Evolutionary conservation across 805 yeast genomes (phyloP).

Genomic region (Brettanomyces sp.): DNA sequence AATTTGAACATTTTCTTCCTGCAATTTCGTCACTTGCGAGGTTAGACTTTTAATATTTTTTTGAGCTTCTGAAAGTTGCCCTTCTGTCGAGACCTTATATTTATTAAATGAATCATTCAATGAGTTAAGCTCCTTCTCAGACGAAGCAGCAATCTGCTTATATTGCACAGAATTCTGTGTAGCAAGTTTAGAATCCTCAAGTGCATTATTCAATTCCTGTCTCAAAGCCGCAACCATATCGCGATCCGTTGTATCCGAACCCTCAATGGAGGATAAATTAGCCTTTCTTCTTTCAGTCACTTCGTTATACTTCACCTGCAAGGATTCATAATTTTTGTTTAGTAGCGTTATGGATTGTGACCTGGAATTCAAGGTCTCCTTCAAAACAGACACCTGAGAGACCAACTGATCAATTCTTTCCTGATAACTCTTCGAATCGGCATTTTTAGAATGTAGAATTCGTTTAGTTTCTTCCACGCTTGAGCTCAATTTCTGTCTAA

Average conservation of each 20-base stretch:
- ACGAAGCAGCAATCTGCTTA: constrained; percentile 51
- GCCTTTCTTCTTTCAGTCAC: constrained; percentile 20
- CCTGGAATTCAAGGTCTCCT: constrained; percentile 34
- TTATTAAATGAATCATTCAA: constrained; percentile 47
- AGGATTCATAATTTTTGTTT: constrained; percentile 26
- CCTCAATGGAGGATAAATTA: constrained; percentile 17
- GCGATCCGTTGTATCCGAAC: constrained; percentile 10
- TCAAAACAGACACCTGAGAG: constrained; percentile 32
- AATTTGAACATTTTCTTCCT: constrained; percentile 8
- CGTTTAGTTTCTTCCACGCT: constrained; percentile 44
- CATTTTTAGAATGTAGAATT: constrained; percentile 43
- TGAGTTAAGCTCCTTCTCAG: constrained; percentile 54
- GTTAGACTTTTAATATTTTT: constrained; percentile 11
- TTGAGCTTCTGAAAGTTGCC: constrained; percentile 5
- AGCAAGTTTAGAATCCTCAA: constrained; percentile 47
- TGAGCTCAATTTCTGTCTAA: constrained; percentile 38
- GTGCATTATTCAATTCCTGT: constrained; percentile 29
- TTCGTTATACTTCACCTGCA: constrained; percentile 24
- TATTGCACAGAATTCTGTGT: constrained; percentile 52
- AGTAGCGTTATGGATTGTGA: constrained; percentile 30
- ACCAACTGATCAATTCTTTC: constrained; percentile 50
- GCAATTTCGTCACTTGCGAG: constrained; percentile 4
- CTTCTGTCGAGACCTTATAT: constrained; percentile 26
- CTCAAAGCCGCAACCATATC: constrained; percentile 18
- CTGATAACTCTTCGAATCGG: constrained; percentile 46